Base-by-base conservation (phyloP, 2,329 filamentous ascomycete species). In the Ophiostoma tasmaniense region DNA sequence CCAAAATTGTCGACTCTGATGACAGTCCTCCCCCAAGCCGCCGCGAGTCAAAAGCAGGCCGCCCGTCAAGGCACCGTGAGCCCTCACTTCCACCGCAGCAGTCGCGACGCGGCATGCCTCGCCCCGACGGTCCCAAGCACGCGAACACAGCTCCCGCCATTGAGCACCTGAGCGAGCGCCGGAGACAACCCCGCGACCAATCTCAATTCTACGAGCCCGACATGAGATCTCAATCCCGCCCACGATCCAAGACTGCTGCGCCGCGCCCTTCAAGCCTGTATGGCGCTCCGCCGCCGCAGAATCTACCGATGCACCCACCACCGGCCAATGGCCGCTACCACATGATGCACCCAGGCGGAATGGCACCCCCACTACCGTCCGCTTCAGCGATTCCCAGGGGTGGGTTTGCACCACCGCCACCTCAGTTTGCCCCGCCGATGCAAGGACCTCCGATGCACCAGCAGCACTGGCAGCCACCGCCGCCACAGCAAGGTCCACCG, bases 1-100 rank as follows among this genome's bases (percentile, higher is more conserved):
- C 73, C 64, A 74, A 77, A 67, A 76, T 71, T 42, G 72, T 79
- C 52, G 81, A 82, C 73, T 80, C 81, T 66, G 80, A 83, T 73
- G 77, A 81, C 55, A 82, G 80, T 20, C 75, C 78, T 50, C 80
- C 80, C 37, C 77, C 79, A 4, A 71, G 74, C 25, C 76, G 73
- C 25, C 76, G 73, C 64, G 74, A 76, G 14, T 72, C 74, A 22
- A 73, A 76, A 67, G 76, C 75, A 65, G 78, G 78, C 68, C 79
- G 78, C 45, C 74, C 75, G 55, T 70, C 74, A 42, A 75, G 71
- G 17, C 67, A n/a, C 33, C 75, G 71, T 64, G 75, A 78, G 13
- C 73, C 33, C 10, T 70, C 70, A 22, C 25, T 70, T 8, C 70
- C 71, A 3, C 70, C 71, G 73, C 74, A 71, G 76, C 50, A 55